phyloP scores from a whole-genome alignment of 441 rosid species.

The Aleurites moluccanus region DNA sequence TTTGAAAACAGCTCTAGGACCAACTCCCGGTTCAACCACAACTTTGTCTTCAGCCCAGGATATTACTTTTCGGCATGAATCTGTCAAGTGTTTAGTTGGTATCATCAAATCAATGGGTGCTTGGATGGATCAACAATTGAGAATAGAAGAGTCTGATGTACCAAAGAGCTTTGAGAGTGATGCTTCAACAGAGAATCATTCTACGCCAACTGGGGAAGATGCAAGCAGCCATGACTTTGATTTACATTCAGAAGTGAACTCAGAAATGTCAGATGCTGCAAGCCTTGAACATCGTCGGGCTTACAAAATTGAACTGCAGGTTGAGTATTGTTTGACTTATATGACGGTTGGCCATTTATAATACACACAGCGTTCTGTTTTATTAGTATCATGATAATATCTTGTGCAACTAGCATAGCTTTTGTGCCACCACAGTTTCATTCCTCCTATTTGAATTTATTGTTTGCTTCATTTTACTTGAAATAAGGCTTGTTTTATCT shows the following conservation, averaged over 20 bases:
- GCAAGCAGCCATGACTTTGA: conserved; percentile 62
- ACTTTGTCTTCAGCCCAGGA: conserved; percentile 86
- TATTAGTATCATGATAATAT: conserved; percentile 2
- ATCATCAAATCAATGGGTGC: conserved; percentile 89
- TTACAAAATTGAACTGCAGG: conserved; percentile 97
- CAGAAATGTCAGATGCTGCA: conserved; percentile 80
- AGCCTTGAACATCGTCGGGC: conserved; percentile 93
- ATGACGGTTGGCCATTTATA: background rate
- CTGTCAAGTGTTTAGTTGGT: conserved; percentile 93
- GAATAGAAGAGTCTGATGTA: conserved; percentile 54
- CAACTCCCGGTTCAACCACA: conserved; percentile 89
- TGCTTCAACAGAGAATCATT: conserved; percentile 48
- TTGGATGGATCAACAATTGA: conserved; percentile 93
- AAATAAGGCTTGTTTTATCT: conserved; percentile 19
- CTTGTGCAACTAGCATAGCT: background rate
- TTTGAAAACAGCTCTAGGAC: conserved; percentile 96
- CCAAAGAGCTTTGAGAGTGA: conserved; percentile 61
- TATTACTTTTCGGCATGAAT: conserved; percentile 88
- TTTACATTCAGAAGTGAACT: conserved; percentile 58
- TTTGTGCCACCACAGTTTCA: background rate
- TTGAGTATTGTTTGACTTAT: conserved; percentile 29
- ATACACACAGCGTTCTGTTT: background rate
- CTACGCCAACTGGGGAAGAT: conserved; percentile 62
- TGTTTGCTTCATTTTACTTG: conserved; percentile 14
- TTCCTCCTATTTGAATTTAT: conserved; percentile 6